These are phyloP conservation scores for Xylariales sp. DNA, from an alignment of 2,329 filamentous ascomycete genomes.

Conservation along the genomic window DNA sequence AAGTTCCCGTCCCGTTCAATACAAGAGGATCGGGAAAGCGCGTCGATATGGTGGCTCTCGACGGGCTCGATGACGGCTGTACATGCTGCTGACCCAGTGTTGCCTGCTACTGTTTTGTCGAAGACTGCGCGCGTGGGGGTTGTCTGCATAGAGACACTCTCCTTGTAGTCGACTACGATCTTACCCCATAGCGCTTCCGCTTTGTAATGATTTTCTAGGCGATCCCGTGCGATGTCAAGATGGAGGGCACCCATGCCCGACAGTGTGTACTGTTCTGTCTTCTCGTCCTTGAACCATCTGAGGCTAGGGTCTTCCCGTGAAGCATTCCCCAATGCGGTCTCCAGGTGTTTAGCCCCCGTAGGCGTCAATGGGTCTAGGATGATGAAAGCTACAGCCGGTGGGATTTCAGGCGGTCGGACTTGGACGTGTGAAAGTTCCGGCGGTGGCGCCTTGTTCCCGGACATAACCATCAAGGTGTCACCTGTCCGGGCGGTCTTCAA, in stretches of 20 bases:
- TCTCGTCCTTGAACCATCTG: conserved; percentile 84
- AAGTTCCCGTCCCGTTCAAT: conserved; percentile 77
- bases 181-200: conserved; percentile 86
- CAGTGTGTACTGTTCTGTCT: conserved; percentile 91
- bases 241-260: conserved; percentile 98
- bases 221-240: conserved; percentile 89
- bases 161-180: conserved; percentile 96
- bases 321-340: conserved; percentile 79
- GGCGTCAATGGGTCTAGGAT: conserved; percentile 85
- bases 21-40: conserved; percentile 55
- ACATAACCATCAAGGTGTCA: conserved; percentile 86
- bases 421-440: conserved; percentile 79
- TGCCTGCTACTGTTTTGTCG: conserved; percentile 84
- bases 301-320: conserved; percentile 93
- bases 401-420: conserved; percentile 87
- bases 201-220: conserved; percentile 89
- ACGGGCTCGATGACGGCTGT: conserved; percentile 74
- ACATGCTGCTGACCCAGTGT: conserved; percentile 81
- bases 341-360: conserved; percentile 82
- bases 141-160: conserved; percentile 74
- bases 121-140: conserved; percentile 71
- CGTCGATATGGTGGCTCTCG: conserved; percentile 54
- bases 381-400: conserved; percentile 96
- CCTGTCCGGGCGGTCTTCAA: conserved; percentile 93
- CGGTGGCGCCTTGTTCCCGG: conserved; percentile 70